These are phyloP conservation scores for Brassica nigra DNA, from an alignment of 345 rosid genomes.

Conservation along the genomic window DNA sequence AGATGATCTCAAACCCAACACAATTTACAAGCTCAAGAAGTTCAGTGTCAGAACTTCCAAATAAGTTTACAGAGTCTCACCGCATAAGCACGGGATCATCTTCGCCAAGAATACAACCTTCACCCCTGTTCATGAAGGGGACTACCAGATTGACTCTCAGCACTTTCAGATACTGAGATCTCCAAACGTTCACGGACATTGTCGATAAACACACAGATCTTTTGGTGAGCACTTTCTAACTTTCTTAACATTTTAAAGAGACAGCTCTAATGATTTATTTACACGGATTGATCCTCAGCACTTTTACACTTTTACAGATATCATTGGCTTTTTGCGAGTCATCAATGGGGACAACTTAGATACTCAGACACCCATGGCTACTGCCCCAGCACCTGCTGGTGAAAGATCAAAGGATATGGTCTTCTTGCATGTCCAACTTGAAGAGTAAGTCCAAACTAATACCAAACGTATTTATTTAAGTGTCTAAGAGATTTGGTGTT, in stretches of 20 bases:
- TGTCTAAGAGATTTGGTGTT: neutral
- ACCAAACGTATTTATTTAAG: neutral
- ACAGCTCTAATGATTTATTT: too few relatives aligned
- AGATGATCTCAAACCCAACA: neutral
- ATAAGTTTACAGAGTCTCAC: neutral
- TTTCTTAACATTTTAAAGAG: neutral
- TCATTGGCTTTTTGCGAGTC: neutral
- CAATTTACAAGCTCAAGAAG: neutral
- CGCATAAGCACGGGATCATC: neutral
- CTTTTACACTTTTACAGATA: neutral
- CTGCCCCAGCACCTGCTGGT: neutral
- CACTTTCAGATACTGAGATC: neutral
- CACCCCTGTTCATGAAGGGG: neutral
- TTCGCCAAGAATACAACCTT: neutral
- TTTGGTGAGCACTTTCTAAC: neutral
- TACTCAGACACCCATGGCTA: neutral
- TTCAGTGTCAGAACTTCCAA: neutral
- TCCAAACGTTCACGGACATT: neutral
- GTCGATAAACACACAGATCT: neutral
- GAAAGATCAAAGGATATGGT: neutral
- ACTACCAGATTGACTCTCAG: neutral
- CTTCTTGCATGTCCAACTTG: neutral
- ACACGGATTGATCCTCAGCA: neutral
- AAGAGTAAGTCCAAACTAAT: too few relatives aligned
- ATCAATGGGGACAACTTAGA: neutral